A percentile compares a stretch with the other conserved stretches of the same genome.
phyloP scores from a whole-genome alignment of 441 rosid species.

The Theobroma grandiflorum region DNA sequence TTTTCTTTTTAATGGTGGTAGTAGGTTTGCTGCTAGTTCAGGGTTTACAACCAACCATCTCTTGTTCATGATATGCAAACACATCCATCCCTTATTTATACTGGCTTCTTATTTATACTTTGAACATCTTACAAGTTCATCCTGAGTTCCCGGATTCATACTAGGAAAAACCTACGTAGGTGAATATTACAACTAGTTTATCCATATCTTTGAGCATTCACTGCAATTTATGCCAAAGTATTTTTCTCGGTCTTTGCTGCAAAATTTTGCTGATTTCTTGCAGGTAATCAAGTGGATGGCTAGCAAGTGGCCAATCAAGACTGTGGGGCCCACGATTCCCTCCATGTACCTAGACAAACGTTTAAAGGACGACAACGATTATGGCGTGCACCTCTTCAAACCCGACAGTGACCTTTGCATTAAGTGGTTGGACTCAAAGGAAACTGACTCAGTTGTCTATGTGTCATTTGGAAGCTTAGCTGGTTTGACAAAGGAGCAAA shows the following conservation, averaged over 20 bases:
- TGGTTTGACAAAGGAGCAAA: conserved; percentile 47
- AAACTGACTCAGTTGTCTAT: conserved; percentile 47
- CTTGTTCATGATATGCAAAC: neutral
- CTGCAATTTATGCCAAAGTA: neutral
- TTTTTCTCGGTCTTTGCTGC: neutral
- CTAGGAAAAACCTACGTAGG: neutral
- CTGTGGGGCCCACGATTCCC: conserved; percentile 61
- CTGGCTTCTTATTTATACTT: conserved; percentile 34
- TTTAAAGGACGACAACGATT: conserved; percentile 54
- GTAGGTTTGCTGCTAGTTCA: neutral
- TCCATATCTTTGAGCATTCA: neutral
- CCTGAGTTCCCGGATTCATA: neutral
- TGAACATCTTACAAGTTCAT: conserved; percentile 34
- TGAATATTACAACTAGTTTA: neutral
- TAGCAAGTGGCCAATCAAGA: conserved; percentile 44
- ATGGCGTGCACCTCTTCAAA: conserved; percentile 48
- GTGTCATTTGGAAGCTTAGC: conserved; percentile 66
- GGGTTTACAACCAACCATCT: neutral
- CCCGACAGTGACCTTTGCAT: conserved; percentile 37
- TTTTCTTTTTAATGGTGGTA: neutral
- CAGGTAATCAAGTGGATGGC: conserved; percentile 51
- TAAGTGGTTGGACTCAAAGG: conserved; percentile 52
- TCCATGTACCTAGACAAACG: conserved; percentile 53
- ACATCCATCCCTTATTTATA: neutral
- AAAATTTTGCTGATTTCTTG: neutral